These are phyloP conservation scores for Geotrichum cucujoidarum DNA, from an alignment of 1,139 yeast species.

Conservation along the genomic window DNA sequence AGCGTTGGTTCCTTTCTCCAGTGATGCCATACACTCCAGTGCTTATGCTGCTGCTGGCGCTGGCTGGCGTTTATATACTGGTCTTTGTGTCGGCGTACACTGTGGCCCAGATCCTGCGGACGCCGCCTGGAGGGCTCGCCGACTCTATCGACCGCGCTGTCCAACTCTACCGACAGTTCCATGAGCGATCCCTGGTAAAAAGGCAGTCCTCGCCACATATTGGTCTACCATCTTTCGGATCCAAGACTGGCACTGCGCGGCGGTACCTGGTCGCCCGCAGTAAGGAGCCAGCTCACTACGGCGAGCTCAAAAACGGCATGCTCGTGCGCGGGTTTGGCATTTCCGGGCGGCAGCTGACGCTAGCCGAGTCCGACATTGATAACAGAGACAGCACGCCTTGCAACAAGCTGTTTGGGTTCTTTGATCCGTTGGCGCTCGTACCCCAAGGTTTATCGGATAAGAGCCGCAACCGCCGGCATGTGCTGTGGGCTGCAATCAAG, in stretches of 20 bases:
- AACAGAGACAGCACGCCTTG: background rate
- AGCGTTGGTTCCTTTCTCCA: no score
- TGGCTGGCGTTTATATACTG: constrained; percentile 16
- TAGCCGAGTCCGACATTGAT: constrained; percentile 10
- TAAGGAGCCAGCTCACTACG: constrained; percentile 45
- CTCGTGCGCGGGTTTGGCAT: no score
- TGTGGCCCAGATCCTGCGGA: constrained; percentile 27
- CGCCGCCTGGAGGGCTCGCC: constrained; percentile 27
- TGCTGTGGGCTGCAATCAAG: constrained; percentile 88
- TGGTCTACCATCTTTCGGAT: constrained; percentile 22
- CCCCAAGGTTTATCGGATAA: constrained; percentile 62
- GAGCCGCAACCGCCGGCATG: constrained; percentile 98
- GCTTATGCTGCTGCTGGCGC: constrained; percentile 20
- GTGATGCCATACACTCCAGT: no score
- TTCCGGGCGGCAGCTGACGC: constrained; percentile 42
- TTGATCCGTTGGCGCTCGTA: constrained; percentile 70
- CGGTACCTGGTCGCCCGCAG: constrained; percentile 53
- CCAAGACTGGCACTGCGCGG: constrained; percentile 41
- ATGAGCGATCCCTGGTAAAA: background rate
- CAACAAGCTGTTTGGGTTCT: constrained; percentile 61
- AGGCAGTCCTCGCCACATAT: background rate
- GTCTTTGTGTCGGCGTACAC: background rate
- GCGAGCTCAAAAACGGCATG: no score
- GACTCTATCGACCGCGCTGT: background rate
- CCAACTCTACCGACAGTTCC: background rate